Evolutionary conservation across 2,329 filamentous ascomycete genomes (phyloP).

Genomic region (Talaromyces rugulosus): DNA sequence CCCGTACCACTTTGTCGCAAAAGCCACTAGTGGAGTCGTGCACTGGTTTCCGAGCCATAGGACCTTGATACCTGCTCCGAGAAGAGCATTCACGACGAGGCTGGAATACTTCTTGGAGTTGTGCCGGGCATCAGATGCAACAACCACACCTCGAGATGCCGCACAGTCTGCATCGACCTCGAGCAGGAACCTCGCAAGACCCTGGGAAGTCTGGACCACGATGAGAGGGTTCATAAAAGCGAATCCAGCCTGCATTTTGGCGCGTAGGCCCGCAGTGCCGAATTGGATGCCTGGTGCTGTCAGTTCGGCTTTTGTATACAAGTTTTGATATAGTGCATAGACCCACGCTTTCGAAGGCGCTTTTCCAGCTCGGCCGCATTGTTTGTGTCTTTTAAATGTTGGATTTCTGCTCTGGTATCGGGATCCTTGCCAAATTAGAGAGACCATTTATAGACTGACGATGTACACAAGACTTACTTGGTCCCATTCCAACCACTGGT

Average conservation of each 20-base stretch:
- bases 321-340: neutral
- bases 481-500: conserved; percentile 58
- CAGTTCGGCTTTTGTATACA: neutral
- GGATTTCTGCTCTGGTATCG: conserved; percentile 52
- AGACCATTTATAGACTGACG: neutral
- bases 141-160: conserved; percentile 50
- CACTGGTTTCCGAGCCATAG: conserved; percentile 54
- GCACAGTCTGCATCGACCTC: conserved; percentile 38
- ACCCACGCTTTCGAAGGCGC: conserved; percentile 48
- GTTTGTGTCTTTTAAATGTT: conserved; percentile 44
- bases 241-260: conserved; percentile 63
- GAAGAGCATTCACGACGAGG: conserved; percentile 57
- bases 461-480: conserved; percentile 27
- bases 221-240: conserved; percentile 57
- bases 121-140: conserved; percentile 60
- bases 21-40: conserved; percentile 61
- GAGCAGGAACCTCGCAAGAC: conserved; percentile 58
- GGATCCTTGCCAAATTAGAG: conserved; percentile 36
- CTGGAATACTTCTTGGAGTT: conserved; percentile 60
- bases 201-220: conserved; percentile 61
- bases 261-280: conserved; percentile 59
- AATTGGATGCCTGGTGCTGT: conserved; percentile 50
- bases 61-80: conserved; percentile 55
- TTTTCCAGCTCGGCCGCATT: conserved; percentile 48
- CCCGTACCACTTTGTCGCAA: conserved; percentile 51